These are phyloP conservation scores for Plenodomus tracheiphilus DNA, from an alignment of 2,329 filamentous ascomycete species.

Conservation along the genomic window DNA sequence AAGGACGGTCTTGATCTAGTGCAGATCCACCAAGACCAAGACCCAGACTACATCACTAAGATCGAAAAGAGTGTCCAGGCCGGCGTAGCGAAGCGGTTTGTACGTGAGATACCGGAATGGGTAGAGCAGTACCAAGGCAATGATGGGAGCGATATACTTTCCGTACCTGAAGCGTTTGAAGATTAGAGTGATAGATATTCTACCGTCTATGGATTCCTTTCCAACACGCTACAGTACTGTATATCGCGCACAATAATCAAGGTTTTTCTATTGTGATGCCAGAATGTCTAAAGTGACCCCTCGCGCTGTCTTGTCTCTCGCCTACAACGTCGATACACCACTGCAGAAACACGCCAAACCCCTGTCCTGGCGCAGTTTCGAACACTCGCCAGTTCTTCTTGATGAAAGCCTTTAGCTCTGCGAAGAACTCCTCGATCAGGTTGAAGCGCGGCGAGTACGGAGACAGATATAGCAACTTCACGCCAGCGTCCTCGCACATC, in stretches of 20 bases:
- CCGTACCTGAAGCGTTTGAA: background rate
- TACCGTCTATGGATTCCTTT: background rate
- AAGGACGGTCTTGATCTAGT: no score
- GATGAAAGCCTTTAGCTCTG: slow-evolving; percentile 42
- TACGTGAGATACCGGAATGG: slow-evolving; percentile 31
- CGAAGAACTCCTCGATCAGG: slow-evolving; percentile 45
- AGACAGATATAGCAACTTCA: slow-evolving; percentile 40
- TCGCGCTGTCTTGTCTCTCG: slow-evolving; percentile 19
- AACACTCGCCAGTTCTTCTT: slow-evolving; percentile 21
- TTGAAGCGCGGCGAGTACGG: slow-evolving; percentile 45
- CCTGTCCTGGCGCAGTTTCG: slow-evolving; percentile 14
- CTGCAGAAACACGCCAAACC: slow-evolving; percentile 30
- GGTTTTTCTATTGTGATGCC: slow-evolving; percentile 10
- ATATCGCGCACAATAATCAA: no score
- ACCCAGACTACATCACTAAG: slow-evolving; percentile 37
- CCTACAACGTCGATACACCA: slow-evolving; percentile 32
- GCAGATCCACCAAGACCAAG: slow-evolving; percentile 34
- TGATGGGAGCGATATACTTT: no score
- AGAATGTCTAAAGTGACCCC: slow-evolving; percentile 32
- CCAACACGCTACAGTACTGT: background rate
- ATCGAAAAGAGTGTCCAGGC: slow-evolving; percentile 31
- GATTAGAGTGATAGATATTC: background rate
- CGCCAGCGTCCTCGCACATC: slow-evolving; percentile 35
- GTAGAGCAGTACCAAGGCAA: slow-evolving; percentile 9
- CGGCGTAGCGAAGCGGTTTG: slow-evolving; percentile 33